A percentile compares a stretch with the other conserved stretches of the same genome.
phyloP scores from a whole-genome alignment of 2,329 filamentous ascomycete genomes.

The Zymoseptoria brevis region DNA sequence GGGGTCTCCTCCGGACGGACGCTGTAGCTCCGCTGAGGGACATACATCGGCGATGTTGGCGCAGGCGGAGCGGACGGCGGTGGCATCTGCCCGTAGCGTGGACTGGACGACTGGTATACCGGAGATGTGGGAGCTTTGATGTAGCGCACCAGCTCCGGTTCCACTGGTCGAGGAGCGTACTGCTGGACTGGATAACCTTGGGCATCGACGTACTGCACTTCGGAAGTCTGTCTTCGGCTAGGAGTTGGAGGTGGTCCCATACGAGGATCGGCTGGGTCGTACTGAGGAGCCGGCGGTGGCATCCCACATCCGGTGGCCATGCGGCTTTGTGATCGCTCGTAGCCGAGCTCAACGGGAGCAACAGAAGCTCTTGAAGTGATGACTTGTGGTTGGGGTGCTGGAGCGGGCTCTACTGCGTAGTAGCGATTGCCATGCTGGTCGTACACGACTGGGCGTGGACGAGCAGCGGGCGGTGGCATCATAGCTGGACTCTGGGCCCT shows the following conservation, averaged over 20 bases:
- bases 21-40: conserved; percentile 23
- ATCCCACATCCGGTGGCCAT: conserved; percentile 27
- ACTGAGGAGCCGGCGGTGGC: conserved; percentile 27
- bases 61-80: conserved; percentile 21
- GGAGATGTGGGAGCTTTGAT: conserved; percentile 21
- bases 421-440: conserved; percentile 81
- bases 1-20: conserved; percentile 48
- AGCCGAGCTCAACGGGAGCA: conserved; percentile 36
- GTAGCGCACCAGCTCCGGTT: conserved; percentile 15
- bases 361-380: conserved; percentile 44
- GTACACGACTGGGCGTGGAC: conserved; percentile 57
- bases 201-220: conserved; percentile 24
- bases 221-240: conserved; percentile 11
- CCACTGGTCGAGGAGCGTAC: conserved; percentile 14
- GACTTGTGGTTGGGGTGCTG: conserved; percentile 20
- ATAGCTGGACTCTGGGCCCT: conserved; percentile 30
- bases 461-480: conserved; percentile 42
- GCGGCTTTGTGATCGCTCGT: conserved; percentile 55
- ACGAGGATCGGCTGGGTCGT: conserved; percentile 32
- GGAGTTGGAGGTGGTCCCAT: conserved; percentile 24
- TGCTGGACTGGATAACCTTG: conserved; percentile 20
- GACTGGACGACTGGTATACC: conserved; percentile 14
- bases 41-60: conserved; percentile 20
- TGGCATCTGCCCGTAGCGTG: conserved; percentile 15
- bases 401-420: conserved; percentile 46